Evolutionary conservation across 768 basidiomycete species (phyloP), one percentile per base, ranked within the genome.

Genomic region (Paxillus ammoniavirescens): DNA sequence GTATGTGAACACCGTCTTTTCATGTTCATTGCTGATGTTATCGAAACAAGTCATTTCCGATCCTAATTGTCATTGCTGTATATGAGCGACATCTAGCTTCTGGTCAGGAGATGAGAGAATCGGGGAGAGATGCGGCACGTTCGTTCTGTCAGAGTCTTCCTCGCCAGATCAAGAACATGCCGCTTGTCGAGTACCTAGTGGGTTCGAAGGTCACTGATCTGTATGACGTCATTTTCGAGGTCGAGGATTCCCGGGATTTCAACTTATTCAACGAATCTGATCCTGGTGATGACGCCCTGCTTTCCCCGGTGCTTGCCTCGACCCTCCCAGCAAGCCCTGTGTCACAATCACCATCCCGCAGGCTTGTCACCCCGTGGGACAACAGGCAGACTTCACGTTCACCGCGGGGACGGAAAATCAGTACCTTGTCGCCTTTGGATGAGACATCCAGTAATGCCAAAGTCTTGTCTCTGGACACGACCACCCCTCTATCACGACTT

Each of bases 141-240:
- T 70, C 75, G 1, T 59, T 91, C 2, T 86, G 87, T 71, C 78
- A 81, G 54, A 81, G 74, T 47, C 77, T 92, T 37, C 86, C 89
- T 2, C 81, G 86, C 35, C 81, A 81, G 41, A 80, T 93, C 61
- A 89, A 86, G 68, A 78, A 78, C 47, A 82, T 90, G 67, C 87
- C 89, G 0, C 70, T 92, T 41, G 67, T 92, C 13, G 91, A 92
- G 59, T 85, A 85, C 14, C 65, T 93, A 14, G 80, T 91, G n/a
- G 89, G 91, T 23, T 81, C 85, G 6, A 75, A 82, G 14, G 76
- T 82, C 14, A 80, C 77, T 49, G 83, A 87, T 54, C 61, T 93
- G 15, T 87, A 86, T 61, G 88, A 88, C 47, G 88, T 87, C 2
- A 87, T 93, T 41, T 91, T 93, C 61, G 86, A 89, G 50, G 80